Percentiles rank a stretch among this genome's conserved stretches.
phyloP scores from a whole-genome alignment of 352 stramenopile genomes.

The Phytophthora boehmeriae region DNA sequence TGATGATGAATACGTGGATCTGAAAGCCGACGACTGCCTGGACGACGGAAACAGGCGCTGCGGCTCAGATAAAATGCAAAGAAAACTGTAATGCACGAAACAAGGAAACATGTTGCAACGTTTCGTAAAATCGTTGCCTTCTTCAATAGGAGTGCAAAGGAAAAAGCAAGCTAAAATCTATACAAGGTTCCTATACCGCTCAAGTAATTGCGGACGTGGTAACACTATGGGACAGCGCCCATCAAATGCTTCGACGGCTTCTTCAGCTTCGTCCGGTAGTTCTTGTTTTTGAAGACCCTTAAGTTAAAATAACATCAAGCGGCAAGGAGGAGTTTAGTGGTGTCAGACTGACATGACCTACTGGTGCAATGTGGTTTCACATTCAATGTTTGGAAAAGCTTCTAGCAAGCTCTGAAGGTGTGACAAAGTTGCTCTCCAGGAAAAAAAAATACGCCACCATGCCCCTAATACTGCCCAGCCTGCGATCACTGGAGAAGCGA shows the following conservation, averaged over 20 bases:
- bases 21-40: too few species aligned
- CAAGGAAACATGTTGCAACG: constrained; percentile 6
- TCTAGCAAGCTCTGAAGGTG: constrained; percentile 10
- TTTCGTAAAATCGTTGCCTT: constrained; percentile 19
- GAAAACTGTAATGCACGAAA: too few species aligned
- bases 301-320: constrained; percentile 5
- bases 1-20: too few species aligned
- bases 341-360: constrained; percentile 10
- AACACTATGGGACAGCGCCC: constrained; percentile 16
- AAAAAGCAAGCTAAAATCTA: constrained; percentile 14
- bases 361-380: constrained; percentile 17
- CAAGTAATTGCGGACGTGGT: constrained; percentile 11
- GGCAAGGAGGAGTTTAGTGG: constrained; percentile 20
- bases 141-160: constrained; percentile 17
- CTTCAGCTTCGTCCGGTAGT: constrained; percentile 1
- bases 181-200: constrained; percentile 4
- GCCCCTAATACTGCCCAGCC: constrained; percentile 1
- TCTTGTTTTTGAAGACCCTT: constrained; percentile 11
- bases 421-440: constrained; percentile 8
- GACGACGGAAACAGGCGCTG: too few species aligned
- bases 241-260: constrained; percentile 5
- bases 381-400: constrained; percentile 20
- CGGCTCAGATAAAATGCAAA: too few species aligned
- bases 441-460: constrained; percentile 10
- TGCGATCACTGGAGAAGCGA: constrained; percentile 6